Conservation (phyloP, 2,329 filamentous ascomycete species). For the Xylaria arbuscula region DNA sequence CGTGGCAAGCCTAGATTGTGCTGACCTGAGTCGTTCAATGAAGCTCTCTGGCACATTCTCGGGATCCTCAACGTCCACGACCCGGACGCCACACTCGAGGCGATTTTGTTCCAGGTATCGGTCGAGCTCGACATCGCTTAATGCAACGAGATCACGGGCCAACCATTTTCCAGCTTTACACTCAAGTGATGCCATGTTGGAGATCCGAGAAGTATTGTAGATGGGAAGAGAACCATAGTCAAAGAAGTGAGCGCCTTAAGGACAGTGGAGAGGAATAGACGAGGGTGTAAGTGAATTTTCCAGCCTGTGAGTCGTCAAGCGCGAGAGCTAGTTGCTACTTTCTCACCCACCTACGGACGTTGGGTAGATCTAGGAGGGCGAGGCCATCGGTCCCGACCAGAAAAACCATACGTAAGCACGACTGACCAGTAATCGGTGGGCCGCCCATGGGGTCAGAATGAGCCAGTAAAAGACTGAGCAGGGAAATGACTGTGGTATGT, state of each 20-base stretch:
- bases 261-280: too few species aligned
- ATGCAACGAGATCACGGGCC: slow-evolving; percentile 15
- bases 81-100: background rate
- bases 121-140: slow-evolving; percentile 23
- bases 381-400: too few species aligned
- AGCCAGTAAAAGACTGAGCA: too few species aligned
- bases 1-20: background rate
- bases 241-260: background rate
- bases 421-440: too few species aligned
- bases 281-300: too few species aligned
- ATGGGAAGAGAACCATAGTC: background rate
- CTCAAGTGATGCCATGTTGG: background rate
- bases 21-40: slow-evolving; percentile 27
- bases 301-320: too few species aligned
- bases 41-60: slow-evolving; percentile 27
- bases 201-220: background rate
- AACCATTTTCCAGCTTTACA: background rate
- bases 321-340: too few species aligned
- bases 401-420: too few species aligned
- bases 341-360: too few species aligned
- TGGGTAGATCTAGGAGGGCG: too few species aligned
- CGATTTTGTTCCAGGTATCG: slow-evolving; percentile 13
- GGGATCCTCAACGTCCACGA: slow-evolving; percentile 19
- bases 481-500: background rate
- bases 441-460: too few species aligned